phyloP scores from a whole-genome alignment of 495 filamentous ascomycete genomes.

The Tricharina praecox region DNA sequence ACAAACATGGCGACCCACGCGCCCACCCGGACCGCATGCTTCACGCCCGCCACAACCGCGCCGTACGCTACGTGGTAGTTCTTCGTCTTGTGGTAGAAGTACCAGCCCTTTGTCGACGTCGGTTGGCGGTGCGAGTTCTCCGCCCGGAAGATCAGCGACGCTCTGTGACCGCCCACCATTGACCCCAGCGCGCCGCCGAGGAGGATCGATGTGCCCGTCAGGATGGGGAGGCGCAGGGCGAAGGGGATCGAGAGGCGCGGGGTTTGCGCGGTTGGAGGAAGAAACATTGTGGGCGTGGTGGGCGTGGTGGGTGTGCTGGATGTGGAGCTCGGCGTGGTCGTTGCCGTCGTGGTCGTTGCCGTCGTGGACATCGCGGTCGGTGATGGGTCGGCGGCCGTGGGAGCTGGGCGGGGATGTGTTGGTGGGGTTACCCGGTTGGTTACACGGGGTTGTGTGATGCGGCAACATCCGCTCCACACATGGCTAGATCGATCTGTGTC shows the following conservation, averaged over 20 bases:
- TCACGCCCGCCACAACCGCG: constrained; percentile 57
- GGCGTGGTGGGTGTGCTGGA: not conserved
- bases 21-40: constrained; percentile 53
- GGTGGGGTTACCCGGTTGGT: not conserved
- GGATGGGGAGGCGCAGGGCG: constrained; percentile 45
- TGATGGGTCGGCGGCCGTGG: not conserved
- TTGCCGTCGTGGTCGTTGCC: not conserved
- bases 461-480: too few relatives aligned
- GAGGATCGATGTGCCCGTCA: constrained; percentile 40
- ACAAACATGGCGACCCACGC: constrained; percentile 53
- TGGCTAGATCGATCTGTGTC: too few relatives aligned
- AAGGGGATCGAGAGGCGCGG: constrained; percentile 50
- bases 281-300: not conserved
- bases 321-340: too few relatives aligned
- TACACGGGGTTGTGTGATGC: not conserved
- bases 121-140: constrained; percentile 90
- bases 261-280: constrained; percentile 9
- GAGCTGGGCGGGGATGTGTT: not conserved
- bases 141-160: constrained; percentile 70
- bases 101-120: constrained; percentile 68
- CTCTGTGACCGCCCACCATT: constrained; percentile 51
- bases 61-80: constrained; percentile 69
- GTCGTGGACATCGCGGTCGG: not conserved
- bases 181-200: constrained; percentile 54
- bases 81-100: constrained; percentile 92